Evolutionary conservation across 768 basidiomycete species (phyloP).

Genomic region (Calocera viscosa): DNA sequence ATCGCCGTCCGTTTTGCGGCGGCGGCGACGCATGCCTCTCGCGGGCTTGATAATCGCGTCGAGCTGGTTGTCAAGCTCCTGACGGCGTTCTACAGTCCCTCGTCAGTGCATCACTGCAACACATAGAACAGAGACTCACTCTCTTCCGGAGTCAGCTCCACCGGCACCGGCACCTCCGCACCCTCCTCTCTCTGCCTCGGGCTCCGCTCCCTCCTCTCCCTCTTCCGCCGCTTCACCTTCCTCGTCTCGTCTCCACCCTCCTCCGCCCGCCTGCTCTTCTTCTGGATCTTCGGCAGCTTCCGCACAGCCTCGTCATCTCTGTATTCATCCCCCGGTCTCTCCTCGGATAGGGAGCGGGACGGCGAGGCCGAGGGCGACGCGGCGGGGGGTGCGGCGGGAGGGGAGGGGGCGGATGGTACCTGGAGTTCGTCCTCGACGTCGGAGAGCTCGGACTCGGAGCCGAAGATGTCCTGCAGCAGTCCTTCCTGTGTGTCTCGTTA

Average conservation of each 20-base stretch:
- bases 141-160: slow-evolving; percentile 60
- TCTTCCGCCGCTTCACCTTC: slow-evolving; percentile 22
- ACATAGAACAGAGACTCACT: slow-evolving; percentile 33
- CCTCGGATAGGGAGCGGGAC: background rate
- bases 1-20: slow-evolving; percentile 58
- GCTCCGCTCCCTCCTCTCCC: slow-evolving; percentile 40
- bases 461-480: background rate
- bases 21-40: slow-evolving; percentile 48
- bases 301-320: slow-evolving; percentile 27
- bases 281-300: slow-evolving; percentile 24
- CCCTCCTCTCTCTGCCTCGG: slow-evolving; percentile 44
- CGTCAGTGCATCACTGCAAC: background rate
- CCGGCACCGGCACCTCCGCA: slow-evolving; percentile 55
- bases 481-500: background rate
- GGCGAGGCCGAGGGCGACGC: background rate
- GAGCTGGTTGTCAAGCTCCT: slow-evolving; percentile 68
- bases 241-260: slow-evolving; percentile 21
- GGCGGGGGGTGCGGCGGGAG: background rate
- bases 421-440: background rate
- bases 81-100: slow-evolving; percentile 53
- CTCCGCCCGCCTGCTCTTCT: slow-evolving; percentile 19
- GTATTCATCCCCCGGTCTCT: slow-evolving; percentile 41
- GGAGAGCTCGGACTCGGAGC: background rate
- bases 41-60: slow-evolving; percentile 79
- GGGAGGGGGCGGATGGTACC: background rate